Conservation (phyloP, 106 monocot species). For the Xerophyta viscosa region DNA sequence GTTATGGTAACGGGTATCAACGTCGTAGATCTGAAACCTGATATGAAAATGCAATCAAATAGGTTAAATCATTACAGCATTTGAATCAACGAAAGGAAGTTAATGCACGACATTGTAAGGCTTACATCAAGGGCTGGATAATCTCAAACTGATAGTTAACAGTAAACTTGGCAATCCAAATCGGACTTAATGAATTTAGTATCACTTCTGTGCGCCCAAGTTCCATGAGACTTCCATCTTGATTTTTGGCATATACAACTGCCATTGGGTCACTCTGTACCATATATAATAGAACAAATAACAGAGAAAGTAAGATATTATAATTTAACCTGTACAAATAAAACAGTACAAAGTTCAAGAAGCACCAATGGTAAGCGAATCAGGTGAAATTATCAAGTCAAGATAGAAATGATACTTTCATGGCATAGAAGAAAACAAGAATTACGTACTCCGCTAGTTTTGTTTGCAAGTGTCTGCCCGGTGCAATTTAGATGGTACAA, state of each 20-base stretch:
- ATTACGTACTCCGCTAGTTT: no score
- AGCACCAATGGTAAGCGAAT: neutral
- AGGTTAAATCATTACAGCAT: neutral
- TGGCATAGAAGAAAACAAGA: no score
- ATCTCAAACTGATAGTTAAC: slow-evolving; percentile 66
- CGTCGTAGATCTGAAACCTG: slow-evolving; percentile 52
- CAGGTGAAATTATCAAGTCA: neutral
- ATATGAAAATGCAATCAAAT: neutral
- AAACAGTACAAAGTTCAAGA: neutral
- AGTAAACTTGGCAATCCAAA: slow-evolving; percentile 52
- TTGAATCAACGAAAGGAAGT: neutral
- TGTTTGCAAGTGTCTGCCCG: no score
- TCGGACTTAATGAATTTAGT: slow-evolving; percentile 42
- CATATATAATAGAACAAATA: neutral
- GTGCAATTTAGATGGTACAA: no score
- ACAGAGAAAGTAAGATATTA: neutral
- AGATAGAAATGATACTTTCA: no score
- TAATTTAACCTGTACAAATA: no score
- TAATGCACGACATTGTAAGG: neutral
- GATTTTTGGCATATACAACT: slow-evolving; percentile 36
- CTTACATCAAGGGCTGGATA: slow-evolving; percentile 56
- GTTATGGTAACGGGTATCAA: slow-evolving; percentile 50
- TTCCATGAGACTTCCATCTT: slow-evolving; percentile 38
- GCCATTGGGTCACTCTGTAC: slow-evolving; percentile 63
- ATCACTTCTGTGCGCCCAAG: slow-evolving; percentile 65